Conservation (phyloP, 2,329 filamentous ascomycete genomes). For the Xylariaceae sp. region DNA sequence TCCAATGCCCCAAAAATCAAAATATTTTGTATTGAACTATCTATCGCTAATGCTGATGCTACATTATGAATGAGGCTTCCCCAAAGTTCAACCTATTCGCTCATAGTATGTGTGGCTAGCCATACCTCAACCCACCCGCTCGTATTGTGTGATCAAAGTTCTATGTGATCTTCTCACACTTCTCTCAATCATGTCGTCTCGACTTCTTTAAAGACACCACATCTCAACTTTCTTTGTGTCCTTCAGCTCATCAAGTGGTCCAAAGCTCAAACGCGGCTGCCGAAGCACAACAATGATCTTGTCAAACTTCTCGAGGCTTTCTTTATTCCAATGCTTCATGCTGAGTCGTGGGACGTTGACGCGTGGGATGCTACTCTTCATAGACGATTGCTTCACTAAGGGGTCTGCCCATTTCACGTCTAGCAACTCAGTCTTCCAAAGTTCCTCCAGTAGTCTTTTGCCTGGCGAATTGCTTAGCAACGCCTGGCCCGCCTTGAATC, state of each 20-base stretch:
- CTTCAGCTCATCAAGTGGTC: constrained; percentile 33
- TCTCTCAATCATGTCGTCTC: neutral
- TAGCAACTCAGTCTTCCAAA: neutral
- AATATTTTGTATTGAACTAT: too few relatives aligned
- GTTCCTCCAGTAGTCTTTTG: neutral
- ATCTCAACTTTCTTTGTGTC: constrained; percentile 36
- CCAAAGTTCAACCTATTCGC: too few relatives aligned
- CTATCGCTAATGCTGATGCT: too few relatives aligned
- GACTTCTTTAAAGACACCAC: constrained; percentile 37
- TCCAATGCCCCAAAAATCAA: too few relatives aligned
- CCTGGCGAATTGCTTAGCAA: constrained; percentile 34
- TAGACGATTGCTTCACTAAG: too few relatives aligned
- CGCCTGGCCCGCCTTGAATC: constrained; percentile 48
- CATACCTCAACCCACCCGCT: too few relatives aligned
- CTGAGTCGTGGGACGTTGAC: constrained; percentile 37
- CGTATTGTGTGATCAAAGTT: neutral
- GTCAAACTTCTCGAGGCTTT: constrained; percentile 38
- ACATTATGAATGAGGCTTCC: too few relatives aligned
- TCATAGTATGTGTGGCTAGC: too few relatives aligned
- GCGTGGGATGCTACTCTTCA: too few relatives aligned
- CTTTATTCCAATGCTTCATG: constrained; percentile 36
- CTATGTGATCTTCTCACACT: neutral
- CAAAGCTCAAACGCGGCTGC: constrained; percentile 40
- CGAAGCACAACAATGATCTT: constrained; percentile 42
- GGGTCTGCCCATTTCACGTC: neutral